phyloP scores from a whole-genome alignment of 2,329 filamentous ascomycete species.

The Tolypocladium ophioglossoides region DNA sequence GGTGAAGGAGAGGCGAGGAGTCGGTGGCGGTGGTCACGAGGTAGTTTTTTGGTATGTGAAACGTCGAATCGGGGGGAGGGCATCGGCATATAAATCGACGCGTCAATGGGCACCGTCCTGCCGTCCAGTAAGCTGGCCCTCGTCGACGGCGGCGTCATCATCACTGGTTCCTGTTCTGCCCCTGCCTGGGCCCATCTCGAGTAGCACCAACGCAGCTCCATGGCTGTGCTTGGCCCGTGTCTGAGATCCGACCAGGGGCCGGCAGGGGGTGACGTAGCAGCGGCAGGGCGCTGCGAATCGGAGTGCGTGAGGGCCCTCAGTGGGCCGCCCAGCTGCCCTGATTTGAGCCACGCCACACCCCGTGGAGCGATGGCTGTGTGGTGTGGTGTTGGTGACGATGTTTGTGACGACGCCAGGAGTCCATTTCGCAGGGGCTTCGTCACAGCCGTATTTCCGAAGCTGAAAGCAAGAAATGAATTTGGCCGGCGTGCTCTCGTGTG shows the following conservation, averaged over 20 bases:
- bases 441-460: background rate
- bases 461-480: background rate
- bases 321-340: conserved; percentile 2
- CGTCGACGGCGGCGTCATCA: background rate
- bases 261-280: conserved; percentile 1
- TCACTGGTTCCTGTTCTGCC: background rate
- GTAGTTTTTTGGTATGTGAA: too few species aligned
- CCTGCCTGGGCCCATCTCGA: background rate
- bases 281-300: background rate
- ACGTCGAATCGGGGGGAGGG: background rate
- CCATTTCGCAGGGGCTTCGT: too few species aligned
- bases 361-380: background rate
- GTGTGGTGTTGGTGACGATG: background rate
- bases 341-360: conserved; percentile 2
- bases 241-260: background rate
- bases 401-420: too few species aligned
- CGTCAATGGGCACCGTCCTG: background rate
- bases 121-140: background rate
- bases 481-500: background rate
- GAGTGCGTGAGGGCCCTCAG: background rate
- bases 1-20: background rate
- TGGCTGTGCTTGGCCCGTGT: background rate
- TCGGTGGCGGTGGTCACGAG: too few species aligned
- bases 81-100: conserved; percentile 5
- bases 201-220: background rate